Conservation (phyloP, 1,284 basidiomycete genomes). For the Pseudozyma pruni region DNA sequence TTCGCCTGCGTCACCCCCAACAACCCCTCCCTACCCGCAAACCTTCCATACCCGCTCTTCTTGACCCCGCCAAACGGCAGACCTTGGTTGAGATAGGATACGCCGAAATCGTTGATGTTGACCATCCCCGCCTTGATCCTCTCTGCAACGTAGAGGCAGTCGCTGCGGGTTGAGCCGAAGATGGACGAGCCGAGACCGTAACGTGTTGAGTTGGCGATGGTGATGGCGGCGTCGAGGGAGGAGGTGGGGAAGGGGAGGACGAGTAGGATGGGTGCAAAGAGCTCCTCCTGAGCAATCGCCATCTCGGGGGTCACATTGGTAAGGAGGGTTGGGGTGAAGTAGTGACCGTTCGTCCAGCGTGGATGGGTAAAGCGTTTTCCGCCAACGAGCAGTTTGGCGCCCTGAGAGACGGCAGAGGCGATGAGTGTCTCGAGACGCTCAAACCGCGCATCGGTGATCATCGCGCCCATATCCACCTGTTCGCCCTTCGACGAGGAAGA, state of each 20-base stretch:
- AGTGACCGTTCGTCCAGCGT: constrained; percentile 75
- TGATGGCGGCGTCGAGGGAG: constrained; percentile 83
- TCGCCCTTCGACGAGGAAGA: not conserved
- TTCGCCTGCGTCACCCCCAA: constrained; percentile 86
- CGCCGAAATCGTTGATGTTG: constrained; percentile 85
- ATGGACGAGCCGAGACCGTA: constrained; percentile 95
- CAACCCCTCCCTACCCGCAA: constrained; percentile 84
- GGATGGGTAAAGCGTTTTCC: constrained; percentile 76
- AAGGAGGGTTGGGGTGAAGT: constrained; percentile 88
- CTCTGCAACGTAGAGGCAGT: constrained; percentile 81
- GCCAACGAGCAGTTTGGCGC: constrained; percentile 79
- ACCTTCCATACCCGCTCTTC: constrained; percentile 57
- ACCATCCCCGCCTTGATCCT: constrained; percentile 93
- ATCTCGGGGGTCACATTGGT: constrained; percentile 76
- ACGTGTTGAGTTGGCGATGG: constrained; percentile 83
- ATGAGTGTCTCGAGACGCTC: constrained; percentile 78
- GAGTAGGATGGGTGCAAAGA: constrained; percentile 64
- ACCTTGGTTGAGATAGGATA: constrained; percentile 90
- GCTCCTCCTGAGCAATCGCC: constrained; percentile 62
- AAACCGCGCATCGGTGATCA: constrained; percentile 80
- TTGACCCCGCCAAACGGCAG: constrained; percentile 93
- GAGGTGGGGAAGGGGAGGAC: constrained; percentile 71
- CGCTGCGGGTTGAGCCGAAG: constrained; percentile 82
- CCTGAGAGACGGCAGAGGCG: constrained; percentile 76
- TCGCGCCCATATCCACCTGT: constrained; percentile 78